phyloP scores from a whole-genome alignment of 176 grass and related monocot genomes.

The Aegilops umbellulata region DNA sequence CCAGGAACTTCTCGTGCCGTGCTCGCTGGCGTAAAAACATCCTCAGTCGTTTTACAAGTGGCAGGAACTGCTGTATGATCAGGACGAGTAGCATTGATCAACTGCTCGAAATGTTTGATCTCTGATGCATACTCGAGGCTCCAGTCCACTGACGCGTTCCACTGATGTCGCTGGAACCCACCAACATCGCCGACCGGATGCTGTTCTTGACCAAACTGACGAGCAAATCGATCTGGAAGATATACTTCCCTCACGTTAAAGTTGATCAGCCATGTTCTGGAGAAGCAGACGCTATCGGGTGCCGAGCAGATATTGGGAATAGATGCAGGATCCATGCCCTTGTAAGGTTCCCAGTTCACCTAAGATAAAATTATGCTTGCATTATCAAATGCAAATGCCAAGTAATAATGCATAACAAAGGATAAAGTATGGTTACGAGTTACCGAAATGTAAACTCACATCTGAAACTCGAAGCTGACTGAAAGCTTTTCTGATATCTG shows the following conservation, averaged over 20 bases:
- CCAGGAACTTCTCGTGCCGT: neutral
- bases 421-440: neutral
- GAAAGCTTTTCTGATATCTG: neutral
- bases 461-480: conserved; percentile 17
- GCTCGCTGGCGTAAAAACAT: neutral
- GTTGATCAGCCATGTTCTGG: conserved; percentile 23
- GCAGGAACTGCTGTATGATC: neutral
- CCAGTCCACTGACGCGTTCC: conserved; percentile 21
- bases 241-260: conserved; percentile 21
- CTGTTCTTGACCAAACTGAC: conserved; percentile 30
- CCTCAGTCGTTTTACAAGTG: neutral
- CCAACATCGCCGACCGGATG: neutral
- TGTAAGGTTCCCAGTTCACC: conserved; percentile 29
- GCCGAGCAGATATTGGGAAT: neutral
- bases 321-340: conserved; percentile 4
- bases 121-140: conserved; percentile 12
- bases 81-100: neutral
- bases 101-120: conserved; percentile 14
- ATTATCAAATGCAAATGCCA: neutral
- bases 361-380: neutral
- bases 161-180: neutral
- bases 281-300: conserved; percentile 6
- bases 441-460: neutral
- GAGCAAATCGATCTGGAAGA: conserved; percentile 26
- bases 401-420: neutral